A percentile compares a stretch with the other conserved stretches of the same genome.
Conservation (phyloP, 768 basidiomycete species). For the Suillus subaureus region DNA sequence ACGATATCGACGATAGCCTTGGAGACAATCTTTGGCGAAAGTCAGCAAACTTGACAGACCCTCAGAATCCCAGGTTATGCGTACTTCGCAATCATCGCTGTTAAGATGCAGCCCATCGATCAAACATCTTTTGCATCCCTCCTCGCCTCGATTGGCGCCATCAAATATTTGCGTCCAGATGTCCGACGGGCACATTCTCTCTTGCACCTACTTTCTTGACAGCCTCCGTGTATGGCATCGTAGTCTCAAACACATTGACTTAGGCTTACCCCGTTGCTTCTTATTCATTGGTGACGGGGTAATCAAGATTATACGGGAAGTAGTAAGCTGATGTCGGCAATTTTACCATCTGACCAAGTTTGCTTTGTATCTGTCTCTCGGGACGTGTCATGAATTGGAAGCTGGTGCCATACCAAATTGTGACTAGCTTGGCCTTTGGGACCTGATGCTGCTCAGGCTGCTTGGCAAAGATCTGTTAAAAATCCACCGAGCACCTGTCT, state of each 20-base stretch:
- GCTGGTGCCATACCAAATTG: constrained; percentile 72
- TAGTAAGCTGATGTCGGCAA: constrained; percentile 63
- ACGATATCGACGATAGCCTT: constrained; percentile 64
- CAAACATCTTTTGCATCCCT: constrained; percentile 51
- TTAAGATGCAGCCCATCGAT: constrained; percentile 84
- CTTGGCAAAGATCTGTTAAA: no score
- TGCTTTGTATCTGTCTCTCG: constrained; percentile 60
- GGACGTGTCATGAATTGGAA: constrained; percentile 71
- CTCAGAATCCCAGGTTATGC: constrained; percentile 18
- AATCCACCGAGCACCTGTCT: no score
- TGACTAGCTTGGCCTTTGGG: constrained; percentile 68
- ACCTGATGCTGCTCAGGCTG: constrained; percentile 47
- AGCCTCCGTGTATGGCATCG: constrained; percentile 72
- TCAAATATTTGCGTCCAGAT: constrained; percentile 72
- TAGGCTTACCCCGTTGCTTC: constrained; percentile 46
- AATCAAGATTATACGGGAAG: constrained; percentile 65
- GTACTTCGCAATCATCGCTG: constrained; percentile 67
- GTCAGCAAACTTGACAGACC: constrained; percentile 8
- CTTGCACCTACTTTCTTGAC: constrained; percentile 60
- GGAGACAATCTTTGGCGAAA: constrained; percentile 57
- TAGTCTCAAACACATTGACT: constrained; percentile 56
- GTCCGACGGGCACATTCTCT: constrained; percentile 62
- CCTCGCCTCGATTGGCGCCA: constrained; percentile 62
- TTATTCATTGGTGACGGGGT: constrained; percentile 85
- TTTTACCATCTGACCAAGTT: constrained; percentile 66